phyloP scores from a whole-genome alignment of 768 basidiomycete species.

The Daedaleopsis sinensis region DNA sequence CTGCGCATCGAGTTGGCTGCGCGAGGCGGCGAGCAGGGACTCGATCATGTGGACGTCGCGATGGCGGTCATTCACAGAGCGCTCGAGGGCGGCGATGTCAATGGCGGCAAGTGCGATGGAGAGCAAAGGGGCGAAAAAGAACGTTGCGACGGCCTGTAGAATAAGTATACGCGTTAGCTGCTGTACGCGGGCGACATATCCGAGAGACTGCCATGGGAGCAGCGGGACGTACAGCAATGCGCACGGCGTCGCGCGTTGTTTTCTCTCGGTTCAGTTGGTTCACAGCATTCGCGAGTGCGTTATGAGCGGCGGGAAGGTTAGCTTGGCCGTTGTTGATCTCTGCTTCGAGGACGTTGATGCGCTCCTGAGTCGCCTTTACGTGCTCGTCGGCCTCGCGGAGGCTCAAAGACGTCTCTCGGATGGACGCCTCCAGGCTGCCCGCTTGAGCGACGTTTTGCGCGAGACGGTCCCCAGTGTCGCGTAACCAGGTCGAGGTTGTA shows the following conservation, averaged over 20 bases:
- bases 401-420: not conserved
- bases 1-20: not conserved
- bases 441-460: not conserved
- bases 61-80: not conserved
- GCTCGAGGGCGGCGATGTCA: not conserved
- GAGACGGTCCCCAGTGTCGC: not conserved
- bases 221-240: not conserved
- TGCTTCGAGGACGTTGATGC: not conserved
- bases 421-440: not conserved
- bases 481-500: not conserved
- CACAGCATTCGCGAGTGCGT: not conserved
- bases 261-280: not conserved
- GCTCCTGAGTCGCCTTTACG: not conserved
- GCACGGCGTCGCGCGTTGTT: not conserved
- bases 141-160: not conserved
- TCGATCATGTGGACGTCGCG: not conserved
- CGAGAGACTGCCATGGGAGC: not conserved
- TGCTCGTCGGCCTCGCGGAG: not conserved
- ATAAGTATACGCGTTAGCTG: too few relatives aligned
- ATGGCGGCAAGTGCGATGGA: not conserved
- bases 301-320: not conserved
- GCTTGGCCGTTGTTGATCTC: not conserved
- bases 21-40: not conserved
- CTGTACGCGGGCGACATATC: too few relatives aligned
- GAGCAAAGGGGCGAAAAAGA: slow-evolving; percentile 1